A percentile compares a stretch with the other conserved stretches of the same genome.
Evolutionary conservation across 129 eudicot genomes (phyloP).

Genomic region (Apium graveolens): DNA sequence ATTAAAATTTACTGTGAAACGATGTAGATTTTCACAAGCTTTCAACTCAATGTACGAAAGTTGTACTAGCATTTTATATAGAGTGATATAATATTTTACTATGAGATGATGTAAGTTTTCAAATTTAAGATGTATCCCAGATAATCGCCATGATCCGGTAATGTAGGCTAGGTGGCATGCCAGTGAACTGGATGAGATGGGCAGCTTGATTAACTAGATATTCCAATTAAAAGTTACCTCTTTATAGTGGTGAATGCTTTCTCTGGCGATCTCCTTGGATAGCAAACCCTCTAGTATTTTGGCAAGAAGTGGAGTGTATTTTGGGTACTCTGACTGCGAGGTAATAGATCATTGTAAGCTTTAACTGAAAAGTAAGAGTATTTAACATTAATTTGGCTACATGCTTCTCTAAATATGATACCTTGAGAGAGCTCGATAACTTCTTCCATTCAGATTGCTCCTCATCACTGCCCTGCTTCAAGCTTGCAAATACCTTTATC

Average conservation of each 20-base stretch:
- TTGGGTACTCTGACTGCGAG: constrained; percentile 82
- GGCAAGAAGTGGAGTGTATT: constrained; percentile 84
- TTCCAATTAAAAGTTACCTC: constrained; percentile 43
- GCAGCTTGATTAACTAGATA: not conserved
- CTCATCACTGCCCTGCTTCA: constrained; percentile 61
- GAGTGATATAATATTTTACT: not conserved
- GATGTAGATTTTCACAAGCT: not conserved
- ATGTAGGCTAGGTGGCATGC: not conserved
- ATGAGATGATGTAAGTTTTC: not conserved
- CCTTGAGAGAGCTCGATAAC: constrained; percentile 70
- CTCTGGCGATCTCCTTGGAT: constrained; percentile 50
- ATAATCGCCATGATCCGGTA: not conserved
- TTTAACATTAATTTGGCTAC: not conserved
- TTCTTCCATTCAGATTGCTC: constrained; percentile 75
- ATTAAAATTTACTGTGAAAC: not conserved
- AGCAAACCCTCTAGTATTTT: constrained; percentile 72
- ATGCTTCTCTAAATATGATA: constrained; percentile 11
- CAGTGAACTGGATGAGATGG: not conserved
- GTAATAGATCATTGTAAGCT: constrained; percentile 3
- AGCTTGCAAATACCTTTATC: constrained; percentile 71
- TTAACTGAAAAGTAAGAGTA: not conserved
- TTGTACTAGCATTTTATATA: not conserved
- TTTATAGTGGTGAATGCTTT: constrained; percentile 58
- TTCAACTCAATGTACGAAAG: not conserved
- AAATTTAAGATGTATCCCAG: not conserved